Conservation (phyloP, 2,329 filamentous ascomycete genomes). For the Blastomyces gilchristii region DNA sequence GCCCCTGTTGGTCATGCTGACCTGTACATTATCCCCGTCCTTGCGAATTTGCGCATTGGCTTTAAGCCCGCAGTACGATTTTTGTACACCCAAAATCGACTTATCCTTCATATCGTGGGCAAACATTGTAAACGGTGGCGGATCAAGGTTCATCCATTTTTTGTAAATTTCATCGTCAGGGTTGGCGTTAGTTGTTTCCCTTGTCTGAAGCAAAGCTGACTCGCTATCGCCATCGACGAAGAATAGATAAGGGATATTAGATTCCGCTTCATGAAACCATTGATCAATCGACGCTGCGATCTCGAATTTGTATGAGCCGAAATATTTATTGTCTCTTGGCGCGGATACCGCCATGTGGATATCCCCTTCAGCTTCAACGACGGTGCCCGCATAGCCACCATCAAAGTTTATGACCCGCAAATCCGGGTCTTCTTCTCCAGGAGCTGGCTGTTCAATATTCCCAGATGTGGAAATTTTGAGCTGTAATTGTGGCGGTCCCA, state of each 20-base stretch:
- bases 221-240: slow-evolving; percentile 78
- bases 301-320: slow-evolving; percentile 65
- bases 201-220: slow-evolving; percentile 68
- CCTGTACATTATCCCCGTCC: slow-evolving; percentile 43
- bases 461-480: slow-evolving; percentile 63
- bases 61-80: slow-evolving; percentile 73
- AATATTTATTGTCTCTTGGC: slow-evolving; percentile 52
- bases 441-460: slow-evolving; percentile 57
- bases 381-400: slow-evolving; percentile 60
- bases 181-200: slow-evolving; percentile 52
- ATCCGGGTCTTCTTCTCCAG: slow-evolving; percentile 37
- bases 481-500: slow-evolving; percentile 58
- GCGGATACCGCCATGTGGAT: slow-evolving; percentile 70
- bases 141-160: slow-evolving; percentile 47
- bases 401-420: slow-evolving; percentile 44
- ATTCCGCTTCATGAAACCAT: slow-evolving; percentile 56
- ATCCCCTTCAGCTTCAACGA: slow-evolving; percentile 49
- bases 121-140: slow-evolving; percentile 66
- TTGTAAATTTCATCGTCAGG: slow-evolving; percentile 41
- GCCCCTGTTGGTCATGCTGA: slow-evolving; percentile 60
- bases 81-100: slow-evolving; percentile 57
- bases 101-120: slow-evolving; percentile 51
- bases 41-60: slow-evolving; percentile 54
- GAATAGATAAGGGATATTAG: slow-evolving; percentile 49
- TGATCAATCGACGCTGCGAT: slow-evolving; percentile 72